phyloP scores from a whole-genome alignment of 2,329 filamentous ascomycete genomes.

The Penicillium thymicola region DNA sequence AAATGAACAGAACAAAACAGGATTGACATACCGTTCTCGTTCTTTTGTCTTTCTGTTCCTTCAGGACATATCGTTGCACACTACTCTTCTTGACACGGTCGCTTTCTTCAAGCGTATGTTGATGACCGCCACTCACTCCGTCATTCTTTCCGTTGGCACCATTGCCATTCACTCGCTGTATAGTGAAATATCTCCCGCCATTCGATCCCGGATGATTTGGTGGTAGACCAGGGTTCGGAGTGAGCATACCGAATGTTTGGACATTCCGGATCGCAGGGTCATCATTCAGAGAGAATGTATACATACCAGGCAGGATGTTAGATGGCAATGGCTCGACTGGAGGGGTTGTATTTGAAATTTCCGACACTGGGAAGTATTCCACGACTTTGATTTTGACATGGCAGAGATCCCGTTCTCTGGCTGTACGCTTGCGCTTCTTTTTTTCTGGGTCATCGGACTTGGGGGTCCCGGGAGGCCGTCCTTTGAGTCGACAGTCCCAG shows the following conservation, averaged over 20 bases:
- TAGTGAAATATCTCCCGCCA: constrained; percentile 64
- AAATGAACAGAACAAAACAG: constrained; percentile 12
- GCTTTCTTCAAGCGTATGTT: constrained; percentile 68
- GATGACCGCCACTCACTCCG: constrained; percentile 68
- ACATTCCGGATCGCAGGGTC: constrained; percentile 9
- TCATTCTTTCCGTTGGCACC: constrained; percentile 70
- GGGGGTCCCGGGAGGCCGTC: constrained; percentile 71
- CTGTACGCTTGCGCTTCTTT: constrained; percentile 74
- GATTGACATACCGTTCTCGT: constrained; percentile 52
- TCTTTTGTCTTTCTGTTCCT: constrained; percentile 64
- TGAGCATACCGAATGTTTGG: constrained; percentile 45
- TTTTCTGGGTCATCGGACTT: constrained; percentile 77
- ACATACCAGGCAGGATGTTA: constrained; percentile 23
- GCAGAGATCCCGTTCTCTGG: constrained; percentile 74
- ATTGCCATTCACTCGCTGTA: constrained; percentile 74
- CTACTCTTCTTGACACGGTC: constrained; percentile 80
- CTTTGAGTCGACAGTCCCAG: constrained; percentile 80
- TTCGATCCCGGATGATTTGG: constrained; percentile 47
- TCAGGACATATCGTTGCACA: constrained; percentile 63
- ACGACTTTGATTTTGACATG: constrained; percentile 86
- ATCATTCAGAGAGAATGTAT: constrained; percentile 21
- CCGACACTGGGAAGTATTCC: constrained; percentile 62
- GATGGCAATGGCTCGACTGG: constrained; percentile 21
- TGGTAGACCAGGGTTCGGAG: constrained; percentile 40
- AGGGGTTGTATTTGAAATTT: constrained; percentile 23